Evolutionary conservation across 257 asterid genomes (phyloP), one percentile per base, ranked within the genome.

Genomic region (Apocynum venetum): DNA sequence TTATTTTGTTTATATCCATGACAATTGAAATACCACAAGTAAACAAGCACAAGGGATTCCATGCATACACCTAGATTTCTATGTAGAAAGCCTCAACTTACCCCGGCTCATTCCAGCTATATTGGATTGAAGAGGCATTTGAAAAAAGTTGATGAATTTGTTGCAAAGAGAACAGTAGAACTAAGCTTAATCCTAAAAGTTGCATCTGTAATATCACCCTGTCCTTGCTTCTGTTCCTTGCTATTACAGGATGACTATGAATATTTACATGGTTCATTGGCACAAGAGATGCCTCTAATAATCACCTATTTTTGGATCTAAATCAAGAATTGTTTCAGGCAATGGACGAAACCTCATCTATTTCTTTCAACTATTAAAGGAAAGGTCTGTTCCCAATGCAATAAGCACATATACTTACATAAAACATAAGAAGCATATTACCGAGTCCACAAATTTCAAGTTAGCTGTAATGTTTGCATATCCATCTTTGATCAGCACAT

Each of bases 401-500:
- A 38, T 40, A 40, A 64, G 13, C 46, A 36, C n/a, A 9, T 36
- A 13, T 11, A 38, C 3, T 64, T 12, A 43, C 20, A 36, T 38
- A 20, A 65, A 65, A 60, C 61, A 77, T 10, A 31, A 13, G 35
- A 52, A 71, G 78, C 49, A 71, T 40, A 60, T 84, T 89, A 94
- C 97, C 89, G 91, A 88, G 82, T 88, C 91, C 7, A 94, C 84
- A 10, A 92, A 79, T 82, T 89, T 91, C 86, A 92, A 68, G 69
- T 79, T 85, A 19, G 97, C 91, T 64, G 94, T 85, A 66, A 91
- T 82, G 73, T 82, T 86, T 65, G 93, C 96, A 77, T 83, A 89
- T 87, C 94, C 96, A 82, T 91, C 97, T 86, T 89, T 89, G 82
- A 94, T 87, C 85, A 84, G 82, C 77, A 85, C 86, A 80, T 89